Percentiles rank a stretch among this genome's conserved stretches.
These are phyloP conservation scores for Plenodomus tracheiphilus DNA, from an alignment of 2,329 filamentous ascomycete genomes.

Conservation along the genomic window DNA sequence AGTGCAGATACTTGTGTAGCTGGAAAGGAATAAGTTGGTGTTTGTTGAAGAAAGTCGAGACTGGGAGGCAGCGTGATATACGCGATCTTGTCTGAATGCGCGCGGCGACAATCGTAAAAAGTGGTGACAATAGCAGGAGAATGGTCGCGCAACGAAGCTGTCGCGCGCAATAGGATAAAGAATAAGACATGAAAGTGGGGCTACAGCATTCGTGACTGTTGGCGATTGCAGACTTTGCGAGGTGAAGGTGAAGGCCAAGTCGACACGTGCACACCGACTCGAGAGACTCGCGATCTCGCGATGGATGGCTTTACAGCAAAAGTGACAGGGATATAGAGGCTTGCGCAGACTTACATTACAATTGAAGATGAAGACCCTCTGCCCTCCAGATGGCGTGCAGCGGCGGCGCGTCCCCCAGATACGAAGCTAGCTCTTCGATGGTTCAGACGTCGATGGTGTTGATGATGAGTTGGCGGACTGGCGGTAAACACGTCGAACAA, in stretches of 20 bases:
- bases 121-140: constrained; percentile 4
- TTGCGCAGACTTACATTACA: constrained; percentile 12
- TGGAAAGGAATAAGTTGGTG: constrained; percentile 6
- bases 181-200: constrained; percentile 4
- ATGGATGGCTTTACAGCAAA: constrained; percentile 6
- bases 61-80: neutral
- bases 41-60: constrained; percentile 1
- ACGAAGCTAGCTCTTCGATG: constrained; percentile 13
- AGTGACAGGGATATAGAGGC: constrained; percentile 9
- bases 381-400: neutral
- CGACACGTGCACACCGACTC: constrained; percentile 4
- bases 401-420: neutral
- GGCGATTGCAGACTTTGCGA: constrained; percentile 3
- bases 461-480: constrained; percentile 13
- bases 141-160: neutral
- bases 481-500: constrained; percentile 31
- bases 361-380: constrained; percentile 1
- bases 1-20: neutral
- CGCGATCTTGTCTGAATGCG: constrained; percentile 1
- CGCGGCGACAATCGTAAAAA: constrained; percentile 1
- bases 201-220: neutral
- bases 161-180: constrained; percentile 7
- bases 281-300: constrained; percentile 1
- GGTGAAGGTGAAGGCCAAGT: constrained; percentile 5
- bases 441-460: constrained; percentile 10